Conservation (phyloP, 768 basidiomycete species). For the Lactarius psammicola region DNA sequence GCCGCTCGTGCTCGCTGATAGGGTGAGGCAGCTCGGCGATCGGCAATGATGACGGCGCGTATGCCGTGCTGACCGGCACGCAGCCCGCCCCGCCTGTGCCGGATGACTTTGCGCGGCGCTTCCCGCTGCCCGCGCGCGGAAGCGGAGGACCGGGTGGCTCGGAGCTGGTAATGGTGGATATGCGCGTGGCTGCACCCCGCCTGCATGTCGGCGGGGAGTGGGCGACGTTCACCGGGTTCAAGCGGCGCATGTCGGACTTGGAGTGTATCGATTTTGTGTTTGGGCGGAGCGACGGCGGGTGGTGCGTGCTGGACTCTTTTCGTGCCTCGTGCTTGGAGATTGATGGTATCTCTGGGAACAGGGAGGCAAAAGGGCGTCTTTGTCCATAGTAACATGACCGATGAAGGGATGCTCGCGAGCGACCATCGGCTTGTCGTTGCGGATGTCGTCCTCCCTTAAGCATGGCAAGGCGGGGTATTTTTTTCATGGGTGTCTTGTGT, state of each 20-base stretch:
- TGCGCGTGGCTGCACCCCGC: constrained; percentile 44
- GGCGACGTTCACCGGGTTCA: constrained; percentile 54
- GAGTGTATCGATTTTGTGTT: constrained; percentile 54
- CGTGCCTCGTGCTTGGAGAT: not conserved
- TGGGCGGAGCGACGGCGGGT: constrained; percentile 46
- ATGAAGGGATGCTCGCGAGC: constrained; percentile 49
- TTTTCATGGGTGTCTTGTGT: not conserved
- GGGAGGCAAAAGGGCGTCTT: constrained; percentile 10
- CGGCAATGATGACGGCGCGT: constrained; percentile 49
- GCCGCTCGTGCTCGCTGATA: not conserved
- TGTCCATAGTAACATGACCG: constrained; percentile 4
- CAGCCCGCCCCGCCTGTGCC: constrained; percentile 43
- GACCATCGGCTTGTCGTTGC: constrained; percentile 57
- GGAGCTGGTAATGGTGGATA: constrained; percentile 41
- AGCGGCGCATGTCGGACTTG: constrained; percentile 39
- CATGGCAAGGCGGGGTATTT: not conserved
- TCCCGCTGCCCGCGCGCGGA: constrained; percentile 34
- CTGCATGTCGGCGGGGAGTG: constrained; percentile 44
- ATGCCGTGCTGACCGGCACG: constrained; percentile 48
- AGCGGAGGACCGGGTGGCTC: constrained; percentile 38
- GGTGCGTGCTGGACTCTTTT: constrained; percentile 37
- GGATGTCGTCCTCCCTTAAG: constrained; percentile 35
- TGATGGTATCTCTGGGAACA: not conserved
- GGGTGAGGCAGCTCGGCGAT: constrained; percentile 38
- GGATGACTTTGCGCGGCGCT: constrained; percentile 44